These are phyloP conservation scores for Neotropicomus parvogracilis DNA, from an alignment of 1,284 basidiomycete species.

Conservation along the genomic window DNA sequence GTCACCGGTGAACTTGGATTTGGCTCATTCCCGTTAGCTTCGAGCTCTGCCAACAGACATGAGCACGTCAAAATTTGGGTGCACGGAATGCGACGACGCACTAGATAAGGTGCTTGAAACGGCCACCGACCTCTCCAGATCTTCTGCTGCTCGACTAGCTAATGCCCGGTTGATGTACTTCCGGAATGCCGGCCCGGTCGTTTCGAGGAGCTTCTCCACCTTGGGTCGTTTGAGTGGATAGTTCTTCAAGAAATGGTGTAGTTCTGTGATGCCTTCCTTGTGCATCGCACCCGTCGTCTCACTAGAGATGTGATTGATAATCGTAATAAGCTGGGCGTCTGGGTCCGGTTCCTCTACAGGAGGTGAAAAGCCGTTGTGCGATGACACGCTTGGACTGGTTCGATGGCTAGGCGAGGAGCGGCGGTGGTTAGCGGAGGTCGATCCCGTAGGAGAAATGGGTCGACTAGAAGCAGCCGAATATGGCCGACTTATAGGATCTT, in stretches of 20 bases:
- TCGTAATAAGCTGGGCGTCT: conserved; percentile 74
- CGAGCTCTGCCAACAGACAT: conserved; percentile 49
- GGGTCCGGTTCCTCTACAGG: conserved; percentile 72
- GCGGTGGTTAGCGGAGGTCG: conserved; percentile 49
- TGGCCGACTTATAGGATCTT: conserved; percentile 41
- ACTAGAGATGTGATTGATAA: conserved; percentile 88
- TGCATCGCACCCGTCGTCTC: conserved; percentile 80
- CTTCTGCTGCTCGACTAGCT: conserved; percentile 80
- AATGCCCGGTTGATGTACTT: conserved; percentile 83
- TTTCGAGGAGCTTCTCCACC: conserved; percentile 82
- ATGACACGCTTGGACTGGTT: conserved; percentile 64
- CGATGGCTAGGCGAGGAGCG: conserved; percentile 58
- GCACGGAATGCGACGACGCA: conserved; percentile 43
- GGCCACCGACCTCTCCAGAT: conserved; percentile 72
- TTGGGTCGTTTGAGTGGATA: conserved; percentile 85
- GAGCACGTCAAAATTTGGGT: conserved; percentile 12
- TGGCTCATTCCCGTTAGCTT: conserved; percentile 48
- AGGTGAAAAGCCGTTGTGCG: conserved; percentile 49
- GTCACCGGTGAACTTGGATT: conserved; percentile 26
- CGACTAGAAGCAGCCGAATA: conserved; percentile 58
- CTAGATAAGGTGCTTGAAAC: conserved; percentile 76
- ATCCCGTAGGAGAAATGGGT: conserved; percentile 61
- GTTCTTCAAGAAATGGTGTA: conserved; percentile 91
- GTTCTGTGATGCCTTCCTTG: conserved; percentile 90
- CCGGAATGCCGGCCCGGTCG: conserved; percentile 77